Base-by-base conservation (phyloP, 176 grass and related monocot species). In the Microstegium vimineum region DNA sequence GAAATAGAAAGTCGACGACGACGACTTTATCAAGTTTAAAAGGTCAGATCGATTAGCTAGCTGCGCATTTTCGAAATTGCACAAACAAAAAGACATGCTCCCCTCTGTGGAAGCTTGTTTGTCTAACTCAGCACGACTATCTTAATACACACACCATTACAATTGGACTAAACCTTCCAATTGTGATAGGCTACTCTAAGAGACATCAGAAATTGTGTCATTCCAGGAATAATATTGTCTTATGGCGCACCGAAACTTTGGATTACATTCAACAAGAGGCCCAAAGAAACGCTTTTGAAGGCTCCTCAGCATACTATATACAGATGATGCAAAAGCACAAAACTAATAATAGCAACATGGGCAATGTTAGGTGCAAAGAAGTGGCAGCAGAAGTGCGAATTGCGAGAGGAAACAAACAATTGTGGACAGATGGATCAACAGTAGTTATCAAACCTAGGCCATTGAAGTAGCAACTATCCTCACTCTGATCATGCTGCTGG, bases 371-470 rank as follows among this genome's bases (percentile, higher is more conserved):
- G 77, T 80, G 62, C 71, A 91, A 62, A 3, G 84, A 87, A 80
- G 85, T 1, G 61, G 92, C 88, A 23, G 52, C 60, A 65, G 93
- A 94, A 6, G 85, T 69, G n/a, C 20, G 80, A 26, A 98, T 81
- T 22, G 87, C 77, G n/a, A 98, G 82, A 62, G 87, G 57, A 84
- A 93, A 98, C 59, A 78, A 76, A 84, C 96, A 98, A 70, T 91
- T 82, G 23, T 84, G 87, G 2, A 98, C 52, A 67, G 96, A 93
- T 51, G 96, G 96, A 75, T 98, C 96, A 69, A 98, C 87, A 10
- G 89, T 98, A 22, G 90, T 98, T 80, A 98, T 93, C 87, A 95
- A 86, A 69, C 90, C 93, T 8, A 95, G 68, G 27, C 87, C 92
- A 56, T 34, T 84, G 80, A 98, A 98, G 74, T 86, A 88, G 69